A percentile compares a stretch with the other conserved stretches of the same genome.
Evolutionary conservation across 1,284 basidiomycete genomes (phyloP).

Genomic region (Phylloboletellus chloephorus): DNA sequence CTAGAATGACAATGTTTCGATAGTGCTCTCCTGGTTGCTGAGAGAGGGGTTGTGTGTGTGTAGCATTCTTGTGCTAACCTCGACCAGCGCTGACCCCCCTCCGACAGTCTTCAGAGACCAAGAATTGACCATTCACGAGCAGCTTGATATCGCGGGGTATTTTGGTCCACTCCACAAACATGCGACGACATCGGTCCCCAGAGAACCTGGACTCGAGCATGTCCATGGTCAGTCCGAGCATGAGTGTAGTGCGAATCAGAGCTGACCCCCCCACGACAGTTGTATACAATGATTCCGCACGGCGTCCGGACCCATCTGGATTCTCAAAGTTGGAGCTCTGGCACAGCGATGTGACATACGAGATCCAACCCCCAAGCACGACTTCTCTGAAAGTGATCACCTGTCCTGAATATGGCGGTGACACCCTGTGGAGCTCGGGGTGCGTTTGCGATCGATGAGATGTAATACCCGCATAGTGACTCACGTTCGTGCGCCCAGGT

Average conservation of each 20-base stretch:
- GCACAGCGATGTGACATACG: conserved; percentile 80
- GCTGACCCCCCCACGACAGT: conserved; percentile 36
- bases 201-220: conserved; percentile 67
- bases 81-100: conserved; percentile 18
- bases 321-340: conserved; percentile 78
- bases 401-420: conserved; percentile 60
- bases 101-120: conserved; percentile 65
- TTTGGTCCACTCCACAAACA: conserved; percentile 81
- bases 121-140: conserved; percentile 62
- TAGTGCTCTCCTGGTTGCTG: conserved; percentile 63
- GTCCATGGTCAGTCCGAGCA: conserved; percentile 57
- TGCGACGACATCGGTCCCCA: conserved; percentile 73
- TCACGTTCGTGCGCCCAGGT: conserved; percentile 32
- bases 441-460: conserved; percentile 18
- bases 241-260: not conserved
- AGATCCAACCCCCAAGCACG: conserved; percentile 65
- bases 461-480: conserved; percentile 6
- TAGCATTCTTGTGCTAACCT: conserved; percentile 7
- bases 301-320: conserved; percentile 62
- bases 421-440: conserved; percentile 70
- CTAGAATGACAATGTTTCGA: conserved; percentile 1
- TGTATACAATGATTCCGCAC: conserved; percentile 63
- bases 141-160: conserved; percentile 67
- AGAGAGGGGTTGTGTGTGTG: conserved; percentile 66
- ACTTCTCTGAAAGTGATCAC: conserved; percentile 68